These are phyloP conservation scores for Ceratocystis albifundus DNA, from an alignment of 2,329 filamentous ascomycete genomes.

Conservation along the genomic window DNA sequence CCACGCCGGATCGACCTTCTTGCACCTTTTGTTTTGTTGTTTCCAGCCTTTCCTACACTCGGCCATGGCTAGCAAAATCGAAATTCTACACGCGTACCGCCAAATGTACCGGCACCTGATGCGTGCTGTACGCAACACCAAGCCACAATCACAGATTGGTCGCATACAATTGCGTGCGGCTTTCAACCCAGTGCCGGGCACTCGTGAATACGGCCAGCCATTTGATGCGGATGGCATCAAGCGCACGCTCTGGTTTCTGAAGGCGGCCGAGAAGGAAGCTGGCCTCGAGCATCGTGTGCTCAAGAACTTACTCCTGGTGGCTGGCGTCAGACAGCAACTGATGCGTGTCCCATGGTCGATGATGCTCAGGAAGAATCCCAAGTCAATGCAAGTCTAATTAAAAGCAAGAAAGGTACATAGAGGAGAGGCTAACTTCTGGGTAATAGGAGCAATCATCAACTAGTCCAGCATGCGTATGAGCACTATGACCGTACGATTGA, in stretches of 20 bases:
- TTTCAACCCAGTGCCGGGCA: slow-evolving; percentile 36
- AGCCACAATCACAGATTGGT: slow-evolving; percentile 52
- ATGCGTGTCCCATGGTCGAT: slow-evolving; percentile 24
- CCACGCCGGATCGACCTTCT: background rate
- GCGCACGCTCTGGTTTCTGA: slow-evolving; percentile 59
- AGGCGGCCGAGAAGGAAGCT: slow-evolving; percentile 48
- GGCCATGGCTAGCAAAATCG: slow-evolving; percentile 25
- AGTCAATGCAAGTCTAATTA: slow-evolving; percentile 3
- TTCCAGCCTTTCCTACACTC: background rate
- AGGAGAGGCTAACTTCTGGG: slow-evolving; percentile 16
- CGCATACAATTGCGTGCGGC: slow-evolving; percentile 48
- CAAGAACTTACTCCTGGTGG: slow-evolving; percentile 52
- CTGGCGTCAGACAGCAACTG: slow-evolving; percentile 32
- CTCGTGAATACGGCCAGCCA: slow-evolving; percentile 27
- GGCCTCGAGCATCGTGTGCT: slow-evolving; percentile 63
- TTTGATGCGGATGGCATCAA: slow-evolving; percentile 44
- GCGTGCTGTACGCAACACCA: slow-evolving; percentile 60
- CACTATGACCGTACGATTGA: slow-evolving; percentile 58
- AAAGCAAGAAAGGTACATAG: slow-evolving; percentile 12
- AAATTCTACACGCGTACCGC: slow-evolving; percentile 56
- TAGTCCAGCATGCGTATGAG: slow-evolving; percentile 34
- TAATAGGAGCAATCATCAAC: slow-evolving; percentile 16
- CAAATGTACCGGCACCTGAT: slow-evolving; percentile 54
- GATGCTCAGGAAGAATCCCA: slow-evolving; percentile 24
- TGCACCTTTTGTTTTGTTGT: background rate